These are phyloP conservation scores for Colletotrichum zoysiae DNA, from an alignment of 2,329 filamentous ascomycete species.

Conservation along the genomic window DNA sequence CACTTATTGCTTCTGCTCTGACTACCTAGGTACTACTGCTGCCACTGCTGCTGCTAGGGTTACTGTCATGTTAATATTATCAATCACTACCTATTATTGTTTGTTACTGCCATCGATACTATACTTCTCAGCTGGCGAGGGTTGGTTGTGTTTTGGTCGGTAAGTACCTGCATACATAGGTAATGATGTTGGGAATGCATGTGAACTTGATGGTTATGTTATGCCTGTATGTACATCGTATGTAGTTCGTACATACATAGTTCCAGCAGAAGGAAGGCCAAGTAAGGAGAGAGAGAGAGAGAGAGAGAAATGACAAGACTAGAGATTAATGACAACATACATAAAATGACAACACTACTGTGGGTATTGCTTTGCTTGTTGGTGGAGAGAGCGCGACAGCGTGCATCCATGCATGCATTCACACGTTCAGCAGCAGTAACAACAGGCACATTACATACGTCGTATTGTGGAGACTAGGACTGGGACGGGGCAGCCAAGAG, in stretches of 20 bases:
- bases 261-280: neutral
- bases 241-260: neutral
- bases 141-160: neutral
- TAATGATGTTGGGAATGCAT: neutral
- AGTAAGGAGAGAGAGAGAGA: neutral
- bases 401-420: neutral
- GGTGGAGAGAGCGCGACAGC: neutral
- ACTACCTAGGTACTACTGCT: no score
- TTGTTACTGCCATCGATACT: neutral
- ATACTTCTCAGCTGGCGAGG: neutral
- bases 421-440: neutral
- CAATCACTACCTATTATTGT: no score
- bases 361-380: neutral
- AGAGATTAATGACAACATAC: neutral
- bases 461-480: neutral
- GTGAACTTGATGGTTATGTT: neutral
- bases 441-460: neutral
- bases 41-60: neutral
- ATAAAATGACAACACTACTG: neutral
- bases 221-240: no score
- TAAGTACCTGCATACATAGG: no score
- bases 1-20: neutral
- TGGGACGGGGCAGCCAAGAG: neutral
- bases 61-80: no score
- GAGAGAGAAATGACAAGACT: neutral